phyloP scores from a whole-genome alignment of 1,139 yeast species.

The Lodderomyces theae region DNA sequence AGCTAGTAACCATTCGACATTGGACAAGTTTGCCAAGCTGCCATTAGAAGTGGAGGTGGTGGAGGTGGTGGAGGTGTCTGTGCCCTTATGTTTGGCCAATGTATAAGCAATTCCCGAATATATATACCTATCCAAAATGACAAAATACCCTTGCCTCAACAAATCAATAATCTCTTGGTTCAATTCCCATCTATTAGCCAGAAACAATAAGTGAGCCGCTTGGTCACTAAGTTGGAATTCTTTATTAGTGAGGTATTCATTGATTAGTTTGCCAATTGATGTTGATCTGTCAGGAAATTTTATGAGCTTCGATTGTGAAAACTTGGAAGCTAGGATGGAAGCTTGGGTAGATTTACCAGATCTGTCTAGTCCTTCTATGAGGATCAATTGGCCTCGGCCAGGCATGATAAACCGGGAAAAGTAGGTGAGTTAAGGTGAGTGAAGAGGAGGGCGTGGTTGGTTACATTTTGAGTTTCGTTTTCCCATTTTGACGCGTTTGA shows the following conservation, averaged over 20 bases:
- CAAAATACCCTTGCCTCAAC: slow-evolving; percentile 52
- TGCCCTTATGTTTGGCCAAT: slow-evolving; percentile 57
- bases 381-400: slow-evolving; percentile 73
- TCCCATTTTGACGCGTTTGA: too few relatives aligned
- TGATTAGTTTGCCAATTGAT: slow-evolving; percentile 72
- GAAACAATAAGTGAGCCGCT: slow-evolving; percentile 81
- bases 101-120: slow-evolving; percentile 94
- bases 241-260: slow-evolving; percentile 62
- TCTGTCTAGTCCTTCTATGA: slow-evolving; percentile 90
- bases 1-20: slow-evolving; percentile 68
- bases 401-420: too few relatives aligned
- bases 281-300: slow-evolving; percentile 91
- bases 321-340: slow-evolving; percentile 35
- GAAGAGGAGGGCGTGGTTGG: too few relatives aligned
- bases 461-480: too few relatives aligned
- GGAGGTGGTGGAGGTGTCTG: too few relatives aligned
- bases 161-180: slow-evolving; percentile 44
- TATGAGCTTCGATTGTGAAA: slow-evolving; percentile 46
- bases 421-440: too few relatives aligned
- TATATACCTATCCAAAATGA: slow-evolving; percentile 82
- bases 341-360: slow-evolving; percentile 96
- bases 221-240: slow-evolving; percentile 58
- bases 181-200: slow-evolving; percentile 94
- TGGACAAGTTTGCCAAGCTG: slow-evolving; percentile 17
- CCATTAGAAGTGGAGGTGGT: too few relatives aligned